These are phyloP conservation scores for Pyrenochaeta sp. DNA, from an alignment of 2,329 filamentous ascomycete species.

Conservation along the genomic window DNA sequence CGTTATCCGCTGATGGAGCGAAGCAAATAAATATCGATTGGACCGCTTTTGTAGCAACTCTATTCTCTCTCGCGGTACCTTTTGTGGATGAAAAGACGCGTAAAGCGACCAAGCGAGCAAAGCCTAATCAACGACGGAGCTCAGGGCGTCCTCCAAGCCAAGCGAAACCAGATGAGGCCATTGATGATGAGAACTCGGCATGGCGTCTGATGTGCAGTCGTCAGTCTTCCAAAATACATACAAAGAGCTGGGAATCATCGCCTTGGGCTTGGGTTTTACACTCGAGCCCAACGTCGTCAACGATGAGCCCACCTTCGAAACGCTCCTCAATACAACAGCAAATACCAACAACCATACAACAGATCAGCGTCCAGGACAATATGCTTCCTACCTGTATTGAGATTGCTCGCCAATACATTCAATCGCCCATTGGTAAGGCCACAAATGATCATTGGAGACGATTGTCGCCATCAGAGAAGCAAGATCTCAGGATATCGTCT, in stretches of 20 bases:
- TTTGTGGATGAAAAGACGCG: constrained; percentile 42
- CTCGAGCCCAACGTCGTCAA: constrained; percentile 29
- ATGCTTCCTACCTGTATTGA: constrained; percentile 39
- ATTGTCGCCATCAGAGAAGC: constrained; percentile 54
- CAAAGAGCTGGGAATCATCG: constrained; percentile 42
- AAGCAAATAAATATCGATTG: constrained; percentile 39
- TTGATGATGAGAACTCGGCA: constrained; percentile 37
- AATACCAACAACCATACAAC: constrained; percentile 28
- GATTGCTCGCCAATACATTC: constrained; percentile 44
- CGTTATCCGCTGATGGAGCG: constrained; percentile 18
- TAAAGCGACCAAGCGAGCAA: constrained; percentile 28
- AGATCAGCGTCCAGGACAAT: constrained; percentile 38
- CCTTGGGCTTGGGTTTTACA: constrained; percentile 48
- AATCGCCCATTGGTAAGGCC: constrained; percentile 45
- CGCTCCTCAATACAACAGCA: constrained; percentile 21
- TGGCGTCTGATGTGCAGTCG: constrained; percentile 47
- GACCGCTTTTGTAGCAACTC: constrained; percentile 51
- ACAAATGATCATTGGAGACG: constrained; percentile 63
- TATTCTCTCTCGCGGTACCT: constrained; percentile 50
- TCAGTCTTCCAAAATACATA: constrained; percentile 31
- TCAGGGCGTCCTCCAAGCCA: constrained; percentile 33
- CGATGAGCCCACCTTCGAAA: constrained; percentile 34
- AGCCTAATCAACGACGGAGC: constrained; percentile 30
- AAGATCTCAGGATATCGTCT: constrained; percentile 59
- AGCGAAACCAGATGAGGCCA: constrained; percentile 30